These are phyloP conservation scores for Trichophyton mentagrophytes DNA, from an alignment of 2,329 filamentous ascomycete species.

Conservation along the genomic window DNA sequence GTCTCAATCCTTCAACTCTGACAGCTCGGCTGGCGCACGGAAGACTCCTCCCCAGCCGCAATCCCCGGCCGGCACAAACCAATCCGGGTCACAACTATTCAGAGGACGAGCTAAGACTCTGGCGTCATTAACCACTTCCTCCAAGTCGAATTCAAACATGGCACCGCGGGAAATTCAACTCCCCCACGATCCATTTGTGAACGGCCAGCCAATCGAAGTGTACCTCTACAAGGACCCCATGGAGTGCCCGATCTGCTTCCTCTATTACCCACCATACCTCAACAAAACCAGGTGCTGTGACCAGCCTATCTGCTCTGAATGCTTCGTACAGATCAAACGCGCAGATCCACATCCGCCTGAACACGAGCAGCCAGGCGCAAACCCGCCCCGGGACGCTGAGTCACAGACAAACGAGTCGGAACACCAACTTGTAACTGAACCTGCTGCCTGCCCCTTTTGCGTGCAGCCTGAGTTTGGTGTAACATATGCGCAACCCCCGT, in stretches of 20 bases:
- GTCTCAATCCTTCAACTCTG: slow-evolving; percentile 67
- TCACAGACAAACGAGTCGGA: slow-evolving; percentile 34
- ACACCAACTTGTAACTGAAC: slow-evolving; percentile 69
- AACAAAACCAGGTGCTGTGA: slow-evolving; percentile 93
- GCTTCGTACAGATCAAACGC: slow-evolving; percentile 96
- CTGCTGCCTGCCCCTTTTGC: slow-evolving; percentile 87
- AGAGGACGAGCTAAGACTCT: slow-evolving; percentile 80
- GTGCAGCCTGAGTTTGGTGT: slow-evolving; percentile 90
- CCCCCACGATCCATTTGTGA: slow-evolving; percentile 73
- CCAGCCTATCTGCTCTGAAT: slow-evolving; percentile 93
- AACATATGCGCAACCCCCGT: slow-evolving; percentile 82
- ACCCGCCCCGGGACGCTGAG: slow-evolving; percentile 22
- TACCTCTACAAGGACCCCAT: slow-evolving; percentile 81
- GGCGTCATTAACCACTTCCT: slow-evolving; percentile 65
- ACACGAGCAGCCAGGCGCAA: slow-evolving; percentile 43
- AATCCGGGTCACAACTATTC: slow-evolving; percentile 47
- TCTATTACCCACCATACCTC: slow-evolving; percentile 87
- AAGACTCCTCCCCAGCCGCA: slow-evolving; percentile 24
- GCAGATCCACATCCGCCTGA: slow-evolving; percentile 83
- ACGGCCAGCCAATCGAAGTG: slow-evolving; percentile 86
- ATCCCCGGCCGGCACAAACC: slow-evolving; percentile 41
- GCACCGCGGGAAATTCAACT: slow-evolving; percentile 65
- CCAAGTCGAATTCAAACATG: slow-evolving; percentile 63
- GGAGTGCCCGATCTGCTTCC: slow-evolving; percentile 93
- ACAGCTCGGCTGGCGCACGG: slow-evolving; percentile 53